Base-by-base conservation (phyloP, 495 filamentous ascomycete genomes). In the Symbiotaphrina buchneri region DNA sequence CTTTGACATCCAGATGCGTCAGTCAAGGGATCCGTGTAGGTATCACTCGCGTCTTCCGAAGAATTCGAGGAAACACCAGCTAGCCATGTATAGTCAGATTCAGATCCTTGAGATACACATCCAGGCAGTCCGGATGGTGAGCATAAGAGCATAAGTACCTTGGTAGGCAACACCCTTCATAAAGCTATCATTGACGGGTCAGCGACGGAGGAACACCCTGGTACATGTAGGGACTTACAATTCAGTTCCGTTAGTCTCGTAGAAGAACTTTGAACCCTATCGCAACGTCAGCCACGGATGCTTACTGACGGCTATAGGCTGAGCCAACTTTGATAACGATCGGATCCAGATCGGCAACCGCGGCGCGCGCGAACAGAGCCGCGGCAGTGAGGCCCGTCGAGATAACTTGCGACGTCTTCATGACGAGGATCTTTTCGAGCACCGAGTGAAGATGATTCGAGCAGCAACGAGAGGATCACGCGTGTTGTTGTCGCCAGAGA, bases 101-200 rank as follows among this genome's bases (percentile, higher is more conserved):
- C n/a, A n/a, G n/a, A n/a, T n/a, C n/a, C n/a, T 19, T 3, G 39
- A 17, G 11, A 31, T 22, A 19, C 33, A 30, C 10, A 37, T 39
- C 21, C 36, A 13, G 13, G 22, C 22, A 25, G 13, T 25, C 8
- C 22, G 8, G 7, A 13, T 13, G 13, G 7, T 25, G 13, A 25
- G 13, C 22, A 8, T 1, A 10, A 19, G 27, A 28, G 33, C 32
- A 17, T 26, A 49, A 55, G 44, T 51, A 61, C 61, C 61, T 47
- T 74, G 87, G 51, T 97, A 97, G 24, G 87, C 87, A 34, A 97
- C 62, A 41, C 87, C 87, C 35, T 71, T 74, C 38, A 95, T 80
- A 43, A 56, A 74, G 48, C 67, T 71, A 31, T 33, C 19, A 17
- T 29, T 14, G 28, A 31, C 28, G 18, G 40, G 25, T 40, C 16